Conservation (phyloP, 139 green algal genomes). For the Haematococcus sp. region DNA sequence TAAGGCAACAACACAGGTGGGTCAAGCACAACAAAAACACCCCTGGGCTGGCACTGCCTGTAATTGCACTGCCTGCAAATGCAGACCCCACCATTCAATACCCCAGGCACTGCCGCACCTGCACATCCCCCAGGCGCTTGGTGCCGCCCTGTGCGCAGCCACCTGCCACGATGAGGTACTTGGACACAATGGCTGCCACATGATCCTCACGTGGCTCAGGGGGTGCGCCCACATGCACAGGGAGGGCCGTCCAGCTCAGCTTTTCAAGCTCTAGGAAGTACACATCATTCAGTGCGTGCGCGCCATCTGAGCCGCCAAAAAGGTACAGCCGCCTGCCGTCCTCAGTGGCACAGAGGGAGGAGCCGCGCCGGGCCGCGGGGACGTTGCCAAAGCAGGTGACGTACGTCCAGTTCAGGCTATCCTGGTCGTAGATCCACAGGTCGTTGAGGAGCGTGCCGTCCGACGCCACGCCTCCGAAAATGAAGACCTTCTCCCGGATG, state of each 20-base stretch:
- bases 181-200: constrained; percentile 43
- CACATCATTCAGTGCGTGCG: constrained; percentile 53
- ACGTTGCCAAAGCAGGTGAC: constrained; percentile 41
- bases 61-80: background rate
- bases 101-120: background rate
- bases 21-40: too few relatives aligned
- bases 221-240: constrained; percentile 33
- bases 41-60: too few relatives aligned
- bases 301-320: constrained; percentile 59
- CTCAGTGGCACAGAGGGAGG: constrained; percentile 47
- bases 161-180: constrained; percentile 64
- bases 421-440: constrained; percentile 70
- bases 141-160: constrained; percentile 34
- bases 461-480: constrained; percentile 66
- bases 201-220: constrained; percentile 51
- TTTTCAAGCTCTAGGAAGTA: constrained; percentile 60
- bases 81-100: background rate
- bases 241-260: constrained; percentile 54
- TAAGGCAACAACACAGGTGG: too few relatives aligned
- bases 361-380: constrained; percentile 43
- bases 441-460: constrained; percentile 60
- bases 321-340: constrained; percentile 67
- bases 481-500: constrained; percentile 62
- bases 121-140: constrained; percentile 28
- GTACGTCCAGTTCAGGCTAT: constrained; percentile 57